Evolutionary conservation across 225 moss, liverwort and hornwort genomes (phyloP).

Genomic region (Bryum argenteum): DNA sequence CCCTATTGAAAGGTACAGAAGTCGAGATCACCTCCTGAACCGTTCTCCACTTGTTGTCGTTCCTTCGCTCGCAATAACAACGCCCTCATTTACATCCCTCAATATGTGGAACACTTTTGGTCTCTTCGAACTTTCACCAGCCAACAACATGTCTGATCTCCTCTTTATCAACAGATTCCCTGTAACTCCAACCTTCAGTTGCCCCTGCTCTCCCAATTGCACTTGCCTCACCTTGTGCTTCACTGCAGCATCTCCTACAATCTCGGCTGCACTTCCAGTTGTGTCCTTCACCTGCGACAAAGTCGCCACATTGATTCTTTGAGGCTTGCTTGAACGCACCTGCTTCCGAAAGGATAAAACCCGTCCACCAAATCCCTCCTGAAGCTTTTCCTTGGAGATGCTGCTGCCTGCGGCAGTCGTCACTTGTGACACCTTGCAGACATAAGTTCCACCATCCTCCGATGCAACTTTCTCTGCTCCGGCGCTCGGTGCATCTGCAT

Average conservation of each 20-base stretch:
- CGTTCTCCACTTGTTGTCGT: constrained; percentile 30
- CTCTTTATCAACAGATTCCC: constrained; percentile 53
- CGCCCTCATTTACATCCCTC: constrained; percentile 54
- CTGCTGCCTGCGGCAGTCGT: constrained; percentile 43
- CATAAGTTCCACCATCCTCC: constrained; percentile 26
- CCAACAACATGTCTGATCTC: constrained; percentile 34
- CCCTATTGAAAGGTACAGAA: not conserved
- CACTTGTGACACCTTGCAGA: constrained; percentile 40
- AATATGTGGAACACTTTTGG: constrained; percentile 36
- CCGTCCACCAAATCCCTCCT: constrained; percentile 32
- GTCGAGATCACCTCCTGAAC: constrained; percentile 45
- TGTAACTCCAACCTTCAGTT: constrained; percentile 33
- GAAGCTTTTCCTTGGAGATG: constrained; percentile 40
- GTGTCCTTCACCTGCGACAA: constrained; percentile 17
- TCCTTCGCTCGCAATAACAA: constrained; percentile 18
- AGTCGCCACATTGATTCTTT: constrained; percentile 28
- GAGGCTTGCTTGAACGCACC: constrained; percentile 49
- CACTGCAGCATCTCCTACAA: constrained; percentile 23
- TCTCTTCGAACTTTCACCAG: constrained; percentile 36
- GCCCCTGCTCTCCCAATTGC: constrained; percentile 16
- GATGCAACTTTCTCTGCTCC: constrained; percentile 21
- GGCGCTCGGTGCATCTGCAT: constrained; percentile 17
- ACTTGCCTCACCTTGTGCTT: constrained; percentile 28
- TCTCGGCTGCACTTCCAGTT: constrained; percentile 22
- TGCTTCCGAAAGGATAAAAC: constrained; percentile 46